These are phyloP conservation scores for Nakataea oryzae DNA, from an alignment of 2,329 filamentous ascomycete genomes.

Conservation along the genomic window DNA sequence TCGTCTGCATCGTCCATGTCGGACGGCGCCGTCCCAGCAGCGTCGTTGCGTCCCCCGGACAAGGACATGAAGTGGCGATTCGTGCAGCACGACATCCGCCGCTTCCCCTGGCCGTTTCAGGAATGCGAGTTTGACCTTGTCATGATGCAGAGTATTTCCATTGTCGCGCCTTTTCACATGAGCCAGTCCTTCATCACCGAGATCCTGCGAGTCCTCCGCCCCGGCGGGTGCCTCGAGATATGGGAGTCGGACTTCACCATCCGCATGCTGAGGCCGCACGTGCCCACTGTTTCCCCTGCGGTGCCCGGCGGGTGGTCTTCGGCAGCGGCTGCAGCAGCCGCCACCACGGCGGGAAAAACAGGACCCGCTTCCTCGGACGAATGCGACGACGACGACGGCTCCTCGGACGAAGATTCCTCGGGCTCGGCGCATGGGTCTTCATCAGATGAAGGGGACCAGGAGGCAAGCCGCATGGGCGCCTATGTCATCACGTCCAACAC, in stretches of 20 bases:
- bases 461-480: conserved; percentile 61
- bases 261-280: conserved; percentile 72
- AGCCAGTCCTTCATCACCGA: conserved; percentile 55
- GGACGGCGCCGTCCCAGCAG: conserved; percentile 5
- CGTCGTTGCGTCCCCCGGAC: conserved; percentile 30
- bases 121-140: conserved; percentile 78
- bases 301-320: conserved; percentile 6
- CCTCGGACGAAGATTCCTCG: conserved; percentile 19
- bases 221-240: conserved; percentile 71
- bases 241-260: conserved; percentile 86
- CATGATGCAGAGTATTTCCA: conserved; percentile 74
- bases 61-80: conserved; percentile 82
- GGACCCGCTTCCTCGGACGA: conserved; percentile 14
- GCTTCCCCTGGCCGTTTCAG: conserved; percentile 64
- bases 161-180: conserved; percentile 50
- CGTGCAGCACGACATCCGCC: conserved; percentile 75
- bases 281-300: conserved; percentile 39
- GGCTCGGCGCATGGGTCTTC: conserved; percentile 23
- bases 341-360: conserved; percentile 16
- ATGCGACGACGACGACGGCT: conserved; percentile 12
- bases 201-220: conserved; percentile 63
- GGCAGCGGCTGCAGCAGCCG: background rate
- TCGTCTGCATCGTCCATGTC: conserved; percentile 1
- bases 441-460: conserved; percentile 43
- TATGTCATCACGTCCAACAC: conserved; percentile 78